Percentiles rank a stretch among this genome's conserved stretches.
Conservation (phyloP, 1,284 basidiomycete species). For the Cryptococcus sp. region DNA sequence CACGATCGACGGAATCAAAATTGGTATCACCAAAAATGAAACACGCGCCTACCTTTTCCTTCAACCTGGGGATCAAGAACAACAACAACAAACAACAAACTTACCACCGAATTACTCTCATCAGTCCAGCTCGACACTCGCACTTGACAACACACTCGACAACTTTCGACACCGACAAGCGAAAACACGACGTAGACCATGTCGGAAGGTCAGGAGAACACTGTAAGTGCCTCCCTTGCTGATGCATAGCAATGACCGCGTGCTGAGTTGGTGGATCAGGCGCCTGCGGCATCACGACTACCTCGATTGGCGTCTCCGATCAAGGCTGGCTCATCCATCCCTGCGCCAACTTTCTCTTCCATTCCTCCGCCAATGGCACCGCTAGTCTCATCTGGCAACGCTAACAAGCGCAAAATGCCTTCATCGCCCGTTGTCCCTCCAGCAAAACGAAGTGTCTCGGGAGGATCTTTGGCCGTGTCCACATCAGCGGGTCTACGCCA, state of each 20-base stretch:
- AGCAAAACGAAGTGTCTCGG: conserved; percentile 34
- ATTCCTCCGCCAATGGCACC: conserved; percentile 11
- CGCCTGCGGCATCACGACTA: conserved; percentile 26
- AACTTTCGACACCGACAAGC: background rate
- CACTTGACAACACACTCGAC: background rate
- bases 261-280: too few relatives aligned
- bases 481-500: conserved; percentile 14
- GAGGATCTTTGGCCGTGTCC: conserved; percentile 17
- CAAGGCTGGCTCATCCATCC: conserved; percentile 22
- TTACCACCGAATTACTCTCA: background rate
- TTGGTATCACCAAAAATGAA: too few relatives aligned
- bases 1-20: too few relatives aligned
- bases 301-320: conserved; percentile 36
- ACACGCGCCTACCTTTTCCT: too few relatives aligned
- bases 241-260: background rate
- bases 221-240: conserved; percentile 23
- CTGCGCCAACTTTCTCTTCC: conserved; percentile 13
- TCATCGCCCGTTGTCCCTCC: conserved; percentile 29
- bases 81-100: conserved; percentile 8
- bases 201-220: conserved; percentile 43
- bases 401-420: conserved; percentile 42
- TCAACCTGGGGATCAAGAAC: conserved; percentile 5
- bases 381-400: conserved; percentile 19
- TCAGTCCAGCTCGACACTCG: background rate
- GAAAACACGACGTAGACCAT: conserved; percentile 18